Evolutionary conservation across 192 early-diverging fungal species (phyloP).

Genomic region (Paraglomus brasilianum): DNA sequence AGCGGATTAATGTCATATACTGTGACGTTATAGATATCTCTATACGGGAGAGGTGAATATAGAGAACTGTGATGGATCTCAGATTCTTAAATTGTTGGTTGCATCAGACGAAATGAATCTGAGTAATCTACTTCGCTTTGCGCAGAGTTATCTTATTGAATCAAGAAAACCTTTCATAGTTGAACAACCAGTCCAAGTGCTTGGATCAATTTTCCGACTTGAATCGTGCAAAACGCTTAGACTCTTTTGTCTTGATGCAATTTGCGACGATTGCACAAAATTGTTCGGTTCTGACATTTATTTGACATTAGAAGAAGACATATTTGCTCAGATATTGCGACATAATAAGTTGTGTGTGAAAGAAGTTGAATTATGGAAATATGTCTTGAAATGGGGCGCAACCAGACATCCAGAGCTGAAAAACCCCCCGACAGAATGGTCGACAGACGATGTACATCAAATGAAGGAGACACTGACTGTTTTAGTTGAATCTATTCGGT

Average conservation of each 20-base stretch:
- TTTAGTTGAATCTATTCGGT: slow-evolving; percentile 1
- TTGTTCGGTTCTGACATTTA: slow-evolving; percentile 5
- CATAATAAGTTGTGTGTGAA: not conserved
- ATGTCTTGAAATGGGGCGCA: slow-evolving; percentile 22
- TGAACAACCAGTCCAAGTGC: slow-evolving; percentile 1
- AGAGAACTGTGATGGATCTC: not conserved
- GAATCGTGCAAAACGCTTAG: slow-evolving; percentile 6
- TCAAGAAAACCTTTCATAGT: not conserved
- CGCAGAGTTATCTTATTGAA: slow-evolving; percentile 11
- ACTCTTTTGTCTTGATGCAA: slow-evolving; percentile 3
- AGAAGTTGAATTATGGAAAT: slow-evolving; percentile 22
- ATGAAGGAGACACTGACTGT: not conserved
- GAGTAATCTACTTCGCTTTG: not conserved
- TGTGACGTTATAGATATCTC: slow-evolving; percentile 8
- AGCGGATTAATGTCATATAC: not conserved
- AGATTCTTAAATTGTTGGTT: slow-evolving; percentile 13
- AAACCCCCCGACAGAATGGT: not conserved
- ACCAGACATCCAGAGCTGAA: not conserved
- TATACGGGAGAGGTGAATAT: slow-evolving; percentile 13
- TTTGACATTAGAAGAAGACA: slow-evolving; percentile 4
- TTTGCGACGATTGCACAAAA: not conserved
- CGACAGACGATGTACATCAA: not conserved
- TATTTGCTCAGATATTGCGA: not conserved
- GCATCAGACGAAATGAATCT: slow-evolving; percentile 23
- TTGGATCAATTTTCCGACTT: not conserved